phyloP scores from a whole-genome alignment of 1,284 basidiomycete genomes.

The Phenoliferia sp. region DNA sequence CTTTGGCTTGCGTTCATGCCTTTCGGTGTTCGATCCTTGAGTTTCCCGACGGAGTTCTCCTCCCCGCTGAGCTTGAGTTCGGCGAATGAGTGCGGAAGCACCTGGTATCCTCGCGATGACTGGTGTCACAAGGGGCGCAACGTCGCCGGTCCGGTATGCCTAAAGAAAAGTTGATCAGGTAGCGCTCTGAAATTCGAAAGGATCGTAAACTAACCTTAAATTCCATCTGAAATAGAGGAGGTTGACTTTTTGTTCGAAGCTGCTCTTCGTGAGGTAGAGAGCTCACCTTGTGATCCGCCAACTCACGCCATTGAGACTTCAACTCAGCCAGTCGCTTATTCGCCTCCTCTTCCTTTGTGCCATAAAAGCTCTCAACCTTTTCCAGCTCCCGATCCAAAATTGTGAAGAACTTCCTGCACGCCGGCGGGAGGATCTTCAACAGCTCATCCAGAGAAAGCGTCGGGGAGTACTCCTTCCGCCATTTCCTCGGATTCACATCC shows the following conservation, averaged over 20 bases:
- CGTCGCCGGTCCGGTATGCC: too few species aligned
- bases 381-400: slow-evolving; percentile 26
- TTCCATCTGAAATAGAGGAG: too few species aligned
- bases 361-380: slow-evolving; percentile 19
- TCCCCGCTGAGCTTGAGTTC: slow-evolving; percentile 8
- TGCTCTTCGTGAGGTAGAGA: too few species aligned
- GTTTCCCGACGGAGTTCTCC: not conserved
- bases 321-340: slow-evolving; percentile 20
- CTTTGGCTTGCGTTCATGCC: not conserved
- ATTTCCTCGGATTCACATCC: slow-evolving; percentile 12
- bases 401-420: slow-evolving; percentile 17
- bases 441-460: slow-evolving; percentile 16
- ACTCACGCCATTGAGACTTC: slow-evolving; percentile 26
- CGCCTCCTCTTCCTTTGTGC: slow-evolving; percentile 22
- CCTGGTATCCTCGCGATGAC: too few species aligned
- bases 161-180: too few species aligned
- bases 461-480: slow-evolving; percentile 11
- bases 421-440: not conserved
- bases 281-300: slow-evolving; percentile 29
- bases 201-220: too few species aligned
- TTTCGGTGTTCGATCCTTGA: not conserved
- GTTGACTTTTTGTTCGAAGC: not conserved
- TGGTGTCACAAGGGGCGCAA: too few species aligned
- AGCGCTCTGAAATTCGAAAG: too few species aligned
- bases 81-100: slow-evolving; percentile 22